Evolutionary conservation across 306 rosid species (phyloP).

Genomic region (Fagus sylvatica): DNA sequence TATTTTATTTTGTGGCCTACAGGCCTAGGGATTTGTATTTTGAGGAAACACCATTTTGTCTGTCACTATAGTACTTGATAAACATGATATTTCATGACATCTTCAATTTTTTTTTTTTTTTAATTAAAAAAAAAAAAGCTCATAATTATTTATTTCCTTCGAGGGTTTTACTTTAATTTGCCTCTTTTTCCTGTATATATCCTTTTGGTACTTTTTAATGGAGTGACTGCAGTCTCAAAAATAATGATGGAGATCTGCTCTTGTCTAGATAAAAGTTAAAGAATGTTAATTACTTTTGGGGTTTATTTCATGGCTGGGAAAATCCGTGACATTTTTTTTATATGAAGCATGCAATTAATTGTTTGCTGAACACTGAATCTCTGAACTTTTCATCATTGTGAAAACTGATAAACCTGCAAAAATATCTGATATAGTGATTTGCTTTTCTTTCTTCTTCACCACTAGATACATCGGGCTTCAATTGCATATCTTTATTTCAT

Average conservation of each 20-base stretch:
- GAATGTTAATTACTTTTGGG: constrained; percentile 34
- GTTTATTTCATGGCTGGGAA: constrained; percentile 31
- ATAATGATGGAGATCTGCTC: constrained; percentile 67
- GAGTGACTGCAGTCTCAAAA: constrained; percentile 63
- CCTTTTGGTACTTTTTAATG: constrained; percentile 17
- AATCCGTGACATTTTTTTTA: constrained; percentile 55
- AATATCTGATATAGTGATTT: constrained; percentile 46
- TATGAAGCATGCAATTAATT: constrained; percentile 38
- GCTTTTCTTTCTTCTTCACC: constrained; percentile 46
- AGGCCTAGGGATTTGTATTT: neutral
- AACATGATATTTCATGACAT: constrained; percentile 31
- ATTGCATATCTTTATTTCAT: constrained; percentile 30
- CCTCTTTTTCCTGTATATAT: neutral
- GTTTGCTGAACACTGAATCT: constrained; percentile 39
- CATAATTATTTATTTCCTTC: neutral
- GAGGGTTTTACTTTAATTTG: constrained; percentile 8
- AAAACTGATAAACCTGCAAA: constrained; percentile 67
- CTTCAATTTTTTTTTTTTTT: neutral
- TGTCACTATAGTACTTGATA: constrained; percentile 14
- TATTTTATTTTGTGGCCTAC: neutral
- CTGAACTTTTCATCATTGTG: constrained; percentile 55
- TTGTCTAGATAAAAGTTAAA: constrained; percentile 49
- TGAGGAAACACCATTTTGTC: neutral
- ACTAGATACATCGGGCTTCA: constrained; percentile 25
- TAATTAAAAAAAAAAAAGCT: neutral